Base-by-base conservation (phyloP, 164 flowering plant genomes). In the Chimonanthus praecox region DNA sequence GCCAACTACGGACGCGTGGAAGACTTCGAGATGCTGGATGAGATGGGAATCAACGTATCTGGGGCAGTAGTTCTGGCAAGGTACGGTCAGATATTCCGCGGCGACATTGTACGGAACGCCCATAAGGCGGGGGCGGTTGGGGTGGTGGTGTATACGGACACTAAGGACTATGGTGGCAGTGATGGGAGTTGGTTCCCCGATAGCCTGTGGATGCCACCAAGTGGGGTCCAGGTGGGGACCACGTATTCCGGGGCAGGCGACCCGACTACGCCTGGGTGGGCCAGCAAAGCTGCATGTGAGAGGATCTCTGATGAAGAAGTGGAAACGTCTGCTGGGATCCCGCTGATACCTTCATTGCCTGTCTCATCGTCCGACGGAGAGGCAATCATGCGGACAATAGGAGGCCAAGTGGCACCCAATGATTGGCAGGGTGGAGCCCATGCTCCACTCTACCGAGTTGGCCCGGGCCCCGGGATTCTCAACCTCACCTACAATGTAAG, bases 191-290 rank as follows among this genome's bases (percentile, higher is more conserved):
- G 87, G 84, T 86, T 87, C 73, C 92, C 94, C 0, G 87, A 86
- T 21, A 86, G 79, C 48, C 84, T 77, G 74, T 89, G 90, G 90
- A 80, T 90, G 93, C 96, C 93, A 7, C 92, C 93, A 2, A 89
- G 85, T 74, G 96, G 96, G 50, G 96, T 90, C 0, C 96, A 89
- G 79, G 88, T 90, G 67, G 96, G 93, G 7, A 63, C 93, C 0
- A 85, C 88, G 5, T 88, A 76, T 43, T 72, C 48, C 58, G 92
- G 90, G 15, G 68, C 68, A 3, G 96, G 96, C 4, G 96, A 90
- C 46, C 96, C 93, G 2, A 82, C 93, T 0, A 90, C 93, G 6
- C 96, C 96, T 0, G 96, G 92, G 9, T 89, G 96, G 96, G 75
- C 90, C 0, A 90, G 96, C 65, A 74, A 72, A 0, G 76, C 67